Conservation (phyloP, 2,329 filamentous ascomycete genomes). For the Colletotrichum tamarilloi region DNA sequence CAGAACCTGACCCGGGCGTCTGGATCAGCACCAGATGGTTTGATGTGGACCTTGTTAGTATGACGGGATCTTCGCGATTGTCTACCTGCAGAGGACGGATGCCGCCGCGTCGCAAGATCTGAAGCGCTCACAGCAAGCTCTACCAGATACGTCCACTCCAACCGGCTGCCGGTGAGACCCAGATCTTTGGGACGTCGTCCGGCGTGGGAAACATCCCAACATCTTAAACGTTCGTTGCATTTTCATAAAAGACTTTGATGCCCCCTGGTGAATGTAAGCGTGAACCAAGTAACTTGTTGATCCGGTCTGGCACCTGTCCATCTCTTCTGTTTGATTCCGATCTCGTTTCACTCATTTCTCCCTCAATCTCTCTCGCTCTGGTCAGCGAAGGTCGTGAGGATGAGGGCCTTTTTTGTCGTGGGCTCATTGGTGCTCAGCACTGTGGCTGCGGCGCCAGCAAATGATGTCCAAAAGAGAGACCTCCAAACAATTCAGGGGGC, state of each 20-base stretch:
- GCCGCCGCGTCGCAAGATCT: not conserved
- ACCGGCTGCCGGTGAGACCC: not conserved
- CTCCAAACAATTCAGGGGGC: not conserved
- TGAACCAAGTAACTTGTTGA: not conserved
- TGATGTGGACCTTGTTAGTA: too few relatives aligned
- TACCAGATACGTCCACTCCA: not conserved
- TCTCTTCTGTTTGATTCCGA: not conserved
- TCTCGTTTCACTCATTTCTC: not conserved
- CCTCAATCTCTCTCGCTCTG: not conserved
- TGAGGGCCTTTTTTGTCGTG: conserved; percentile 2
- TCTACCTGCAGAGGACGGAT: not conserved
- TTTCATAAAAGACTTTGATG: not conserved
- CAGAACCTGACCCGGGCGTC: not conserved
- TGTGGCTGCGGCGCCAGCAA: not conserved
- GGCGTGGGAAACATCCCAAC: not conserved
- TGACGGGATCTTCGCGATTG: not conserved
- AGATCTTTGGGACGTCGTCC: not conserved
- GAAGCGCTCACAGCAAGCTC: conserved; percentile 11
- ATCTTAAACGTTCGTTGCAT: not conserved
- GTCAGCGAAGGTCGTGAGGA: not conserved
- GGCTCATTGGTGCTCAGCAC: not conserved
- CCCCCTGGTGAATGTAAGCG: not conserved
- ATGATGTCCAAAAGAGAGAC: not conserved
- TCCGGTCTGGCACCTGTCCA: not conserved
- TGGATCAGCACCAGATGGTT: not conserved